Percentiles rank a stretch among this genome's conserved stretches.
Evolutionary conservation across 441 rosid species (phyloP).

Genomic region (Arabidopsis hybrid): DNA sequence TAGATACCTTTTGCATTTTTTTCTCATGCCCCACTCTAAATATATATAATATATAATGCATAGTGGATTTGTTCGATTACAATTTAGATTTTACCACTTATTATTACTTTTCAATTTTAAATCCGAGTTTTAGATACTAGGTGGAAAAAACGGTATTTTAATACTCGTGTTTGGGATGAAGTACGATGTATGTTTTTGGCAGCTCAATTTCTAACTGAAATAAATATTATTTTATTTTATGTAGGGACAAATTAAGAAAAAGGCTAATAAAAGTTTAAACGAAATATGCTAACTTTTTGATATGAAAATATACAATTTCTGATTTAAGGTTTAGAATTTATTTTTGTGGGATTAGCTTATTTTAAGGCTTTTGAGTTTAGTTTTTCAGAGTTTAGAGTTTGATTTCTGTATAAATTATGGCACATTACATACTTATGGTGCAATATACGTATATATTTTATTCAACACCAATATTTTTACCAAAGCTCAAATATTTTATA

Average conservation of each 20-base stretch:
- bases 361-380: not conserved
- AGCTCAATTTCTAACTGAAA: not conserved
- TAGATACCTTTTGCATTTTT: slow-evolving; percentile 34
- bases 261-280: not conserved
- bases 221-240: not conserved
- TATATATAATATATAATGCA: not conserved
- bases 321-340: not conserved
- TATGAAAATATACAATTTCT: not conserved
- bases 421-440: not conserved
- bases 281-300: not conserved
- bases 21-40: slow-evolving; percentile 21
- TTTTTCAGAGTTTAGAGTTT: not conserved
- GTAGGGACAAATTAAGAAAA: not conserved
- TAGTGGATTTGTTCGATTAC: slow-evolving; percentile 31
- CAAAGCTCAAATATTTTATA: too few relatives aligned
- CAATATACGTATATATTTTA: not conserved
- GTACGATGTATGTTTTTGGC: slow-evolving; percentile 20
- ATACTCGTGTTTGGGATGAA: slow-evolving; percentile 12
- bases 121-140: slow-evolving; percentile 2
- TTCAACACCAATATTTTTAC: too few relatives aligned
- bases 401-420: not conserved
- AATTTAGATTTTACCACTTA: not conserved
- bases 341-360: not conserved
- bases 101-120: not conserved
- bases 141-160: not conserved